Evolutionary conservation across 1,284 basidiomycete genomes (phyloP).

Genomic region (Trametes polyzona): DNA sequence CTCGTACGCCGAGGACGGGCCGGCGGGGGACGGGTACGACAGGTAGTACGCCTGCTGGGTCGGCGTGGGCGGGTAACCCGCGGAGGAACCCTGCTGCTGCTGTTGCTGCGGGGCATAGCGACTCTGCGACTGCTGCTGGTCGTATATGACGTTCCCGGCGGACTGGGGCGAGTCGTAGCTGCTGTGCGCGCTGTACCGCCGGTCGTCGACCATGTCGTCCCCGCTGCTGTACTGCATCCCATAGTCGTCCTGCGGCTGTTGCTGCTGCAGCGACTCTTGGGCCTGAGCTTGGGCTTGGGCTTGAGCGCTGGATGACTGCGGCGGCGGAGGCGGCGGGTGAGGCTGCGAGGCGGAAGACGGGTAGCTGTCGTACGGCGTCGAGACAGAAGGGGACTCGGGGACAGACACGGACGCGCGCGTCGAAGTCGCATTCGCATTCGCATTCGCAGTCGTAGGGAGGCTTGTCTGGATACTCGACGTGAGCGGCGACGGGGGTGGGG

Average conservation of each 20-base stretch:
- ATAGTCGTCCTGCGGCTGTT: conserved; percentile 26
- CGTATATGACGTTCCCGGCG: conserved; percentile 25
- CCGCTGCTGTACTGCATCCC: conserved; percentile 28
- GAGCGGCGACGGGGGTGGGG: conserved; percentile 18
- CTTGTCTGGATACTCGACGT: conserved; percentile 7
- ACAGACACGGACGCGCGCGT: conserved; percentile 14
- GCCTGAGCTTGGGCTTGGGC: too few species aligned
- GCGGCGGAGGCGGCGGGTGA: conserved; percentile 8
- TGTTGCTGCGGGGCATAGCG: too few species aligned
- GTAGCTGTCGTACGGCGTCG: conserved; percentile 19
- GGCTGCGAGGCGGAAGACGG: not conserved
- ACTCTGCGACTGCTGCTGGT: conserved; percentile 18
- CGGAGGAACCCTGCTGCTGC: conserved; percentile 22
- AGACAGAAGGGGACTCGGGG: conserved; percentile 16
- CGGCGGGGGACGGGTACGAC: conserved; percentile 20
- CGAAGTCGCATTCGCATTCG: not conserved
- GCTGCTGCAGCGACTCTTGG: conserved; percentile 12
- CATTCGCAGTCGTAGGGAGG: not conserved
- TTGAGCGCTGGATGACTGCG: too few species aligned
- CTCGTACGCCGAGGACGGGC: conserved; percentile 22
- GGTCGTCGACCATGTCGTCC: conserved; percentile 24
- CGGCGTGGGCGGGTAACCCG: conserved; percentile 23
- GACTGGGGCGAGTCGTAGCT: conserved; percentile 27
- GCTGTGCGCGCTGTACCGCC: conserved; percentile 25
- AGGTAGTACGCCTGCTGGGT: conserved; percentile 25